phyloP scores from a whole-genome alignment of 1,284 basidiomycete species.

The Ceratobasidium sp. region DNA sequence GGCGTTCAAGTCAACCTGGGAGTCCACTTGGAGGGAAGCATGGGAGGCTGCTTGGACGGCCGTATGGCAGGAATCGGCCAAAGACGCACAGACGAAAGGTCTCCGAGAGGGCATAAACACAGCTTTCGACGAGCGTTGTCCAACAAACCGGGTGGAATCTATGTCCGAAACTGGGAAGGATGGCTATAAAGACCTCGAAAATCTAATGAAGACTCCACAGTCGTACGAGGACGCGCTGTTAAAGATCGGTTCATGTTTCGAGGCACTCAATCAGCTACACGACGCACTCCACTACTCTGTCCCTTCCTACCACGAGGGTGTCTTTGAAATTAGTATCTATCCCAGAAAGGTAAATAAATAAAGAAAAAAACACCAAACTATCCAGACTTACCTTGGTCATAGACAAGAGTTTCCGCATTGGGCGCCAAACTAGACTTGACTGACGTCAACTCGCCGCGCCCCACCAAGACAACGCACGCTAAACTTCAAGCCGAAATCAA shows the following conservation, averaged over 20 bases:
- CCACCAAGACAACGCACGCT: too few relatives aligned
- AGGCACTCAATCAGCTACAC: background rate
- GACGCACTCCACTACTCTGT: background rate
- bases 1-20: background rate
- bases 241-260: background rate
- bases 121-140: background rate
- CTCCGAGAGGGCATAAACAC: background rate
- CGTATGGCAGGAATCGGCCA: background rate
- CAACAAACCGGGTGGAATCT: too few relatives aligned
- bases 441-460: too few relatives aligned
- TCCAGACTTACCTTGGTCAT: too few relatives aligned
- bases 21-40: background rate
- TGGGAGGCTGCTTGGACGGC: constrained; percentile 5
- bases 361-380: too few relatives aligned
- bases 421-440: too few relatives aligned
- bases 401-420: too few relatives aligned
- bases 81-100: background rate
- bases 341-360: too few relatives aligned
- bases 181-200: background rate
- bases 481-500: too few relatives aligned
- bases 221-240: background rate
- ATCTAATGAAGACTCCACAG: too few relatives aligned
- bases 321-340: background rate
- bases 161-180: too few relatives aligned
- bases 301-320: background rate